Percentiles rank a stretch among this genome's conserved stretches.
phyloP scores from a whole-genome alignment of 2,329 filamentous ascomycete genomes.

The Epichloe baconii region DNA sequence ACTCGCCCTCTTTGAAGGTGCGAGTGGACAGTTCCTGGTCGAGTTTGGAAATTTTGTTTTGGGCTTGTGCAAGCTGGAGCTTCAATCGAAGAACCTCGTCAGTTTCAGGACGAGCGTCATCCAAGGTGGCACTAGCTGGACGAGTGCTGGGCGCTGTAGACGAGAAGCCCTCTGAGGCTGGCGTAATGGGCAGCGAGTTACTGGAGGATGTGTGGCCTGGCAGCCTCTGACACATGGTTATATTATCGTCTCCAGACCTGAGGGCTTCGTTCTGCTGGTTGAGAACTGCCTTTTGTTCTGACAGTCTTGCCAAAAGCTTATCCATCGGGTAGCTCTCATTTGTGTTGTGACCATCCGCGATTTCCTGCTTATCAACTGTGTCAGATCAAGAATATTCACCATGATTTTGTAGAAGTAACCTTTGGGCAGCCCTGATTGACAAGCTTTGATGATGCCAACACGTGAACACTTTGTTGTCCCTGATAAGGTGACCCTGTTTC shows the following conservation, averaged over 20 bases:
- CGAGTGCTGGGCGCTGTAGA: slow-evolving; percentile 35
- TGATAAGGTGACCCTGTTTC: slow-evolving; percentile 9
- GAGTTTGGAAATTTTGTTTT: slow-evolving; percentile 56
- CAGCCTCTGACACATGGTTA: slow-evolving; percentile 16
- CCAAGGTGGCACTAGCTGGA: slow-evolving; percentile 36
- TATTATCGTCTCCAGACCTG: slow-evolving; percentile 27
- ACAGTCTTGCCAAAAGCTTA: slow-evolving; percentile 57
- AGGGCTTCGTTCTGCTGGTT: slow-evolving; percentile 44
- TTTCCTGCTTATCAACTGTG: slow-evolving; percentile 28
- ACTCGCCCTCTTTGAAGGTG: slow-evolving; percentile 40
- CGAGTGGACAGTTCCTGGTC: slow-evolving; percentile 57
- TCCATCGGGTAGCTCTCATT: slow-evolving; percentile 49
- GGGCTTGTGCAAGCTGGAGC: slow-evolving; percentile 56
- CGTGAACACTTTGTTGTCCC: slow-evolving; percentile 31
- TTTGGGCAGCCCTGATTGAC: slow-evolving; percentile 41
- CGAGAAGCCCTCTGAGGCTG: slow-evolving; percentile 42
- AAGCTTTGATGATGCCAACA: slow-evolving; percentile 40
- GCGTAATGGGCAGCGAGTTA: slow-evolving; percentile 49
- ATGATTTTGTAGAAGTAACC: slow-evolving; percentile 22
- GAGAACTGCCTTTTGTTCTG: slow-evolving; percentile 54
- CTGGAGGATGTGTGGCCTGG: slow-evolving; percentile 37
- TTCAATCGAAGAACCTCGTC: slow-evolving; percentile 57
- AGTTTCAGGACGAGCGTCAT: slow-evolving; percentile 26
- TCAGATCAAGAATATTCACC: not conserved
- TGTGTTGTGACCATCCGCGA: not conserved